These are phyloP conservation scores for Triglochin maritima DNA, from an alignment of 106 monocot genomes.

Conservation along the genomic window DNA sequence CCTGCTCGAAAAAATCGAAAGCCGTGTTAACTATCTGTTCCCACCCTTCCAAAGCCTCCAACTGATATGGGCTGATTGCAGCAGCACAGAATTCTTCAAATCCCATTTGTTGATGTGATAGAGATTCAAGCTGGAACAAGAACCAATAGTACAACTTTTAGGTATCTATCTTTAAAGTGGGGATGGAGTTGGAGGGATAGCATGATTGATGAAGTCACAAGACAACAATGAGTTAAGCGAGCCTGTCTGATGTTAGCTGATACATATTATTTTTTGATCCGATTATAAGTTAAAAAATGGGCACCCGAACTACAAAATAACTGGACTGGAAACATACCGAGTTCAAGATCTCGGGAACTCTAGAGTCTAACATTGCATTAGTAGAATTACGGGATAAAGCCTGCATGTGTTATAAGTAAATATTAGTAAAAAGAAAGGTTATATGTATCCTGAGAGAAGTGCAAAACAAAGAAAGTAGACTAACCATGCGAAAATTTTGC, in stretches of 20 bases:
- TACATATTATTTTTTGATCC: too few species aligned
- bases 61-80: constrained; percentile 59
- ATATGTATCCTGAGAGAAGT: not conserved
- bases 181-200: not conserved
- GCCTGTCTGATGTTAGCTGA: too few species aligned
- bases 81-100: constrained; percentile 85
- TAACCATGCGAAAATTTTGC: constrained; percentile 57
- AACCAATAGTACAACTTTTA: not conserved
- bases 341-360: constrained; percentile 54
- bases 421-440: not conserved
- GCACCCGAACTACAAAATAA: not conserved
- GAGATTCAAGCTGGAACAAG: constrained; percentile 42
- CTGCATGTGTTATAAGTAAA: constrained; percentile 10
- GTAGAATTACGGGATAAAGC: constrained; percentile 49
- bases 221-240: too few species aligned
- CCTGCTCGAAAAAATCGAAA: constrained; percentile 75
- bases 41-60: constrained; percentile 79
- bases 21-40: constrained; percentile 69
- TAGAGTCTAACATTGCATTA: constrained; percentile 64
- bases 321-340: constrained; percentile 20
- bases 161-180: not conserved
- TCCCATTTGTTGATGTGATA: constrained; percentile 75
- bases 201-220: too few species aligned
- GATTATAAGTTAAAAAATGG: too few species aligned
- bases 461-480: constrained; percentile 3